Percentiles rank a stretch among this genome's conserved stretches.
phyloP scores from a whole-genome alignment of 2,329 filamentous ascomycete genomes.

The Moelleriella libera region DNA sequence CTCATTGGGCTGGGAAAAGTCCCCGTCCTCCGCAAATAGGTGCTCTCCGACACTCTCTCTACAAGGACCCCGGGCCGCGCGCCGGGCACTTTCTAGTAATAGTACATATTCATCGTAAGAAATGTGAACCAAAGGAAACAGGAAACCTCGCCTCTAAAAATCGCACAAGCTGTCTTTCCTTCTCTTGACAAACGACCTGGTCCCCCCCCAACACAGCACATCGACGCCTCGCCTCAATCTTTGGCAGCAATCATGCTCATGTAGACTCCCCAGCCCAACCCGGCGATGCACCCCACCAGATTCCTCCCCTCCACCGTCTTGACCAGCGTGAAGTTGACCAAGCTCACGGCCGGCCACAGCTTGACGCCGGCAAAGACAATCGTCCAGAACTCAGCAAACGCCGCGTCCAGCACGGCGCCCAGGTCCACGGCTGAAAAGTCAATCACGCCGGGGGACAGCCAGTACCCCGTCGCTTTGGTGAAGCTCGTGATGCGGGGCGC shows the following conservation, averaged over 20 bases:
- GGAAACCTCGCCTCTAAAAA: too few relatives aligned
- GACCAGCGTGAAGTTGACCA: conserved; percentile 54
- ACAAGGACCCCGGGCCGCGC: too few relatives aligned
- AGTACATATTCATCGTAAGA: too few relatives aligned
- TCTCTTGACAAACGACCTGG: neutral
- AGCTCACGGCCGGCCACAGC: conserved; percentile 57
- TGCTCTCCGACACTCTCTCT: too few relatives aligned
- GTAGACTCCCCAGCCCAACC: conserved; percentile 63
- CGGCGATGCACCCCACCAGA: conserved; percentile 56
- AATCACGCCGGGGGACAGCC: conserved; percentile 23
- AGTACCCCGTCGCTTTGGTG: conserved; percentile 17
- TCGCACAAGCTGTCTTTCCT: too few relatives aligned
- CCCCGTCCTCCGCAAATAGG: too few relatives aligned
- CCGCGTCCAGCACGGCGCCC: conserved; percentile 25
- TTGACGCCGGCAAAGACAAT: conserved; percentile 53
- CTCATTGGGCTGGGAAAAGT: too few relatives aligned
- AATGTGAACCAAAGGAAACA: too few relatives aligned
- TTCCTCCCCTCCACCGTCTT: conserved; percentile 59
- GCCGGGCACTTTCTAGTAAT: too few relatives aligned
- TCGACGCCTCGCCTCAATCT: neutral
- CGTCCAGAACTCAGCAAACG: conserved; percentile 43
- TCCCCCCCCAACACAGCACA: neutral
- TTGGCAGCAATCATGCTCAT: conserved; percentile 45
- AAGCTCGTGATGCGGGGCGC: conserved; percentile 23
- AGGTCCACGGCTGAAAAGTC: conserved; percentile 32